Percentiles rank a stretch among this genome's conserved stretches.
phyloP scores from a whole-genome alignment of 768 basidiomycete genomes.

The Boletus eberwhitei region DNA sequence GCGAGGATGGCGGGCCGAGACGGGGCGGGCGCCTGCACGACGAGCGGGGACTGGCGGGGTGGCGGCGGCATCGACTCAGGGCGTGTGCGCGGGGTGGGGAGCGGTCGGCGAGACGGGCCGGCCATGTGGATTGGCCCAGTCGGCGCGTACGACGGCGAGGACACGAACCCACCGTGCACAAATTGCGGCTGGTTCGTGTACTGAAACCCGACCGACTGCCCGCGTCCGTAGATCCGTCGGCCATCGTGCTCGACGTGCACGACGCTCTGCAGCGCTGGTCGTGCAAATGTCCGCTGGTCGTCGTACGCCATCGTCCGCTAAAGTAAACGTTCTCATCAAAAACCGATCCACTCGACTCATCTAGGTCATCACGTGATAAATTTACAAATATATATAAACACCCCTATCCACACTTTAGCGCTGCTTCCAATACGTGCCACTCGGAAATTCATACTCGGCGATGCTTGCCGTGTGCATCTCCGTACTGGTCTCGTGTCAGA shows the following conservation, averaged over 20 bases:
- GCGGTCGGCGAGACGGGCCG: slow-evolving; percentile 27
- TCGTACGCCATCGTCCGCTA: slow-evolving; percentile 22
- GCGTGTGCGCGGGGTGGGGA: slow-evolving; percentile 28
- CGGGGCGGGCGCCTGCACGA: slow-evolving; percentile 31
- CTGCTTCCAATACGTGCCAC: slow-evolving; percentile 38
- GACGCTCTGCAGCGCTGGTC: slow-evolving; percentile 9
- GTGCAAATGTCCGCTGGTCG: slow-evolving; percentile 15
- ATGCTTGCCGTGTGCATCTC: slow-evolving; percentile 82
- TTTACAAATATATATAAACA: slow-evolving; percentile 20
- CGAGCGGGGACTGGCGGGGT: slow-evolving; percentile 14
- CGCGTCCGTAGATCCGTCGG: not conserved
- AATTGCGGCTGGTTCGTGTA: slow-evolving; percentile 11
- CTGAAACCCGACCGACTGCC: slow-evolving; percentile 20
- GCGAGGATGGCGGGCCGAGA: slow-evolving; percentile 31
- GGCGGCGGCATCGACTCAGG: slow-evolving; percentile 27
- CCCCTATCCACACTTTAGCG: slow-evolving; percentile 7
- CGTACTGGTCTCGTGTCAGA: slow-evolving; percentile 43
- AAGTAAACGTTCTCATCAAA: slow-evolving; percentile 9
- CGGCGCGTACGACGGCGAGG: slow-evolving; percentile 13
- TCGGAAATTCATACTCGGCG: slow-evolving; percentile 76
- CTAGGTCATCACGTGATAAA: slow-evolving; percentile 14
- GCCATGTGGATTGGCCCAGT: slow-evolving; percentile 11
- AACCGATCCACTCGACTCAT: not conserved
- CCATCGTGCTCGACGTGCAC: slow-evolving; percentile 12
- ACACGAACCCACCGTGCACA: slow-evolving; percentile 1